Evolutionary conservation across 2,329 filamentous ascomycete species (phyloP).

Genomic region (Botrytis hyacinthi): DNA sequence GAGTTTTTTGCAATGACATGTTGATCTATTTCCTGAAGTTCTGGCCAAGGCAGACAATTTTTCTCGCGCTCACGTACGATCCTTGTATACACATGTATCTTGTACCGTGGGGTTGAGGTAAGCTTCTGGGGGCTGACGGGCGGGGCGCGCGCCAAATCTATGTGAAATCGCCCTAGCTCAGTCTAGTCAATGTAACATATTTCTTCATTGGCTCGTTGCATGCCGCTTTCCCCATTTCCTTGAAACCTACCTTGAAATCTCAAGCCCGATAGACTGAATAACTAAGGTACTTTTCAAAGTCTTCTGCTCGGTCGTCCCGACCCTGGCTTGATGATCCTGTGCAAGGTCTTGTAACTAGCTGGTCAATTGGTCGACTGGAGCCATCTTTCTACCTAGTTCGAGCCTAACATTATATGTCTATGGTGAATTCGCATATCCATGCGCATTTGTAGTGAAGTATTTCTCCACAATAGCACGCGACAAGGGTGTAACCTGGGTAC

Average conservation of each 20-base stretch:
- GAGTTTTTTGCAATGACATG: background rate
- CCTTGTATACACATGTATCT: background rate
- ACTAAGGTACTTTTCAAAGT: background rate
- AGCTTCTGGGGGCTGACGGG: slow-evolving; percentile 2
- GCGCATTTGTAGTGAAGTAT: background rate
- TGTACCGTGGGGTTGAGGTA: background rate
- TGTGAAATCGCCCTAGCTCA: background rate
- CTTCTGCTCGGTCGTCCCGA: background rate
- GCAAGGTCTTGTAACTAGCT: background rate
- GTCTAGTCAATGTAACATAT: background rate
- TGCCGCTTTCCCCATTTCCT: background rate
- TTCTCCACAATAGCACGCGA: background rate
- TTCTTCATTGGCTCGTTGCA: background rate
- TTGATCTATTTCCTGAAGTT: background rate
- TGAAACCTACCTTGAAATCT: background rate
- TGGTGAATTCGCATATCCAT: background rate
- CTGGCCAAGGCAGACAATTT: background rate
- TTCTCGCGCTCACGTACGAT: background rate
- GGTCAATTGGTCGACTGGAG: background rate
- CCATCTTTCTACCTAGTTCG: background rate
- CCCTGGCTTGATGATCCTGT: background rate
- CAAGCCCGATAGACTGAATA: background rate
- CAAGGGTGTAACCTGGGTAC: slow-evolving; percentile 9
- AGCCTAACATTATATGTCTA: background rate
- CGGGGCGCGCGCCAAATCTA: background rate